Base-by-base conservation (phyloP, 805 yeast genomes). In the Metschnikowia kunwiensis region DNA sequence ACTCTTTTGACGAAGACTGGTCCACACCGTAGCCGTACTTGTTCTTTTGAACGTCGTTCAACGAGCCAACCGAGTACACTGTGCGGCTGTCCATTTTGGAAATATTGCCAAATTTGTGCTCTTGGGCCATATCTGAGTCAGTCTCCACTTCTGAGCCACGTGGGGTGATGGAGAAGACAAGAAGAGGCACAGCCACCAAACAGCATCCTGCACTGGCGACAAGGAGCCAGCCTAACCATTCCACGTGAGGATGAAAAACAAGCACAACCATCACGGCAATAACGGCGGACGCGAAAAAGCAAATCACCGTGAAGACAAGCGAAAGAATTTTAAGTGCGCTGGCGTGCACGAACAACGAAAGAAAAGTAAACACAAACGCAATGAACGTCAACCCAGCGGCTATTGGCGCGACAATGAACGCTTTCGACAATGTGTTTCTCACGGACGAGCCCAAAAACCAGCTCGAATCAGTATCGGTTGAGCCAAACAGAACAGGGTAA, bases 161-260 rank as follows among this genome's bases (percentile, higher is more conserved):
- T 18, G 75, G 47, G 20, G 50, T 49, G 27, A 58, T 51, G 4
- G 55, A 50, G 12, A 64, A 39, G 32, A 74, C 66, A 20, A 74
- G 61, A 27, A 77, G 55, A 5, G 83, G 74, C 2, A 80, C 42
- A 2, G 78, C 59, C 2, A 78, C 36, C 40, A 84, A 60, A 37
- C 71, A 69, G 36, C 79, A 58, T 0, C 69, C 81, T 9, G 85
- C 82, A 4, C 86, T 73, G 1, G 82, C 87, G 19, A 83, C 70
- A 50, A 81, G 65, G 22, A 80, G 54, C 89, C 91, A 84, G 7
- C 80, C 70, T n/a, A 79, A 70, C 89, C 89, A 84, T 5, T 69
- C 60, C 12, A 81, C 68, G 43, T 79, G 65, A 7, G 93, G 93
- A 48, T 68, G 73, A 55, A 80, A 84, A 11, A 77, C 61, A 32